These are phyloP conservation scores for Crinitomyces ghanaensis DNA, from an alignment of 805 yeast genomes.

Conservation along the genomic window DNA sequence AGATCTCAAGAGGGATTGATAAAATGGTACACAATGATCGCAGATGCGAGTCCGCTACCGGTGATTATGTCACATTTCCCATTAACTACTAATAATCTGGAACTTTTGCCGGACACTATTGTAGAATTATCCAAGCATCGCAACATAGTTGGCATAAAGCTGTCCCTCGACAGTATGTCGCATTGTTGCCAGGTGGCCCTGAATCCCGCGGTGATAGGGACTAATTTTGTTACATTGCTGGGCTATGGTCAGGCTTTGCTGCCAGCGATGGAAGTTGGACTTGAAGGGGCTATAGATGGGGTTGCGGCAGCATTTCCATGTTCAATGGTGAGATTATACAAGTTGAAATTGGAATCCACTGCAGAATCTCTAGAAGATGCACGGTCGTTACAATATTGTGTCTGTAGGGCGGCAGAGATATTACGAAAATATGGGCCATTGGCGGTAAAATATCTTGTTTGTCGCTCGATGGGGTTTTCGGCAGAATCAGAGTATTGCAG, in stretches of 20 bases:
- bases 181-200: slow-evolving; percentile 36
- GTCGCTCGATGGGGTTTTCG: slow-evolving; percentile 29
- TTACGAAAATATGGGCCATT: slow-evolving; percentile 34
- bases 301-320: slow-evolving; percentile 43
- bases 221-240: slow-evolving; percentile 35
- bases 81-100: slow-evolving; percentile 36
- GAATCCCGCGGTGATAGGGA: slow-evolving; percentile 29
- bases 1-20: slow-evolving; percentile 37
- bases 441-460: slow-evolving; percentile 37
- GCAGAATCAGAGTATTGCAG: slow-evolving; percentile 3
- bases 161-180: slow-evolving; percentile 41
- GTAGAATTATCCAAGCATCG: slow-evolving; percentile 33
- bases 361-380: slow-evolving; percentile 34
- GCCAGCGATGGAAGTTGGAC: slow-evolving; percentile 38
- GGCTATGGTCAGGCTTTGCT: slow-evolving; percentile 43
- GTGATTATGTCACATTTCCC: slow-evolving; percentile 38
- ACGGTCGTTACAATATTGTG: slow-evolving; percentile 31
- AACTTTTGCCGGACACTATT: slow-evolving; percentile 30
- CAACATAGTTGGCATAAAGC: slow-evolving; percentile 40
- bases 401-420: slow-evolving; percentile 37
- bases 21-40: slow-evolving; percentile 35
- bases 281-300: slow-evolving; percentile 42
- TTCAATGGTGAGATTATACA: slow-evolving; percentile 32
- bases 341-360: slow-evolving; percentile 27
- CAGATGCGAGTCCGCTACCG: slow-evolving; percentile 34